Percentiles rank a stretch among this genome's conserved stretches.
These are phyloP conservation scores for Saposhnikovia divaricata DNA, from an alignment of 129 eudicot genomes.

Conservation along the genomic window DNA sequence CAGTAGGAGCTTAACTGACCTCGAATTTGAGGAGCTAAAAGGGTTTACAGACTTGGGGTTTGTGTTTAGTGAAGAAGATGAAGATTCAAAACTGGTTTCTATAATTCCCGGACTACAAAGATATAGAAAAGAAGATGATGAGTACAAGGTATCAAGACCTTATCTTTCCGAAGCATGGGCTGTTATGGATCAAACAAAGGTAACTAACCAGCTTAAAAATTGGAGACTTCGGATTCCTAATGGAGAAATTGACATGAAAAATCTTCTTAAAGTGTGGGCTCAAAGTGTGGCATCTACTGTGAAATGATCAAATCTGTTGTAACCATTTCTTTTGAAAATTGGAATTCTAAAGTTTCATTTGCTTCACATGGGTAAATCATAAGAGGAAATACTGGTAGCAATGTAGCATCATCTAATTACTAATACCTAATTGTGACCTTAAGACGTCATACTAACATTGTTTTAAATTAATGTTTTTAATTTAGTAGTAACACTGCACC, in stretches of 20 bases:
- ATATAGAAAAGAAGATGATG: slow-evolving; percentile 5
- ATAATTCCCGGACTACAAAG: slow-evolving; percentile 24
- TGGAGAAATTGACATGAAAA: slow-evolving; percentile 19
- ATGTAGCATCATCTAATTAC: neutral
- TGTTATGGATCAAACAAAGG: slow-evolving; percentile 7
- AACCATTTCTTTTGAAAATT: neutral
- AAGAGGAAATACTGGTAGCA: neutral
- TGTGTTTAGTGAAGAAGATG: slow-evolving; percentile 22
- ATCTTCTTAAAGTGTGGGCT: slow-evolving; percentile 24
- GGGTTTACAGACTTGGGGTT: slow-evolving; percentile 33
- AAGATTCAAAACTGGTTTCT: slow-evolving; percentile 14
- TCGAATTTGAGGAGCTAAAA: slow-evolving; percentile 24
- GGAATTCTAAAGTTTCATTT: too few species aligned
- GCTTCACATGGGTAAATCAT: neutral
- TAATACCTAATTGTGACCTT: neutral
- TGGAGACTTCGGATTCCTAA: slow-evolving; percentile 12
- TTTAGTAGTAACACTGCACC: slow-evolving; percentile 1
- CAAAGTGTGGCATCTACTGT: slow-evolving; percentile 25
- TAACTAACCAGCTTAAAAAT: neutral
- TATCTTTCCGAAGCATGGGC: slow-evolving; percentile 27
- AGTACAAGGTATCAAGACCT: slow-evolving; percentile 10
- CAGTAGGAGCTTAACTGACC: slow-evolving; percentile 23
- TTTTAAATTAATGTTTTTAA: neutral
- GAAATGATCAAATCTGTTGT: neutral
- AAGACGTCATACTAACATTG: neutral